These are phyloP conservation scores for Galerina marginata DNA, from an alignment of 768 basidiomycete genomes.

Conservation along the genomic window DNA sequence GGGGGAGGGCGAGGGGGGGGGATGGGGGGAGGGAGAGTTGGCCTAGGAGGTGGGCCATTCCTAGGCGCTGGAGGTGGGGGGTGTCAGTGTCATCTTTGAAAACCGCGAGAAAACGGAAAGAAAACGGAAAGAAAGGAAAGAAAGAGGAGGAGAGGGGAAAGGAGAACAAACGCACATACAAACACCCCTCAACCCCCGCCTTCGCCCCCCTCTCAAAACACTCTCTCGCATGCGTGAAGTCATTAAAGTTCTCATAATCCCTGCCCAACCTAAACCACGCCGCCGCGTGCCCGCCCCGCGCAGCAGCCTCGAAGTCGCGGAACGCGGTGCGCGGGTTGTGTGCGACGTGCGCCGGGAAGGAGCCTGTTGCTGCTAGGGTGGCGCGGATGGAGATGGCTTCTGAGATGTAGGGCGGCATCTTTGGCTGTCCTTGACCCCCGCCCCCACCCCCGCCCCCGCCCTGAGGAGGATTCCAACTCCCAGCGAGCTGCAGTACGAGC, in stretches of 20 bases:
- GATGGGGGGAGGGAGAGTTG: constrained; percentile 73
- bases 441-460: background rate
- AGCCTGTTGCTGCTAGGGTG: constrained; percentile 73
- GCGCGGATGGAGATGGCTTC: constrained; percentile 83
- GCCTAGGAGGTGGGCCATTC: constrained; percentile 90
- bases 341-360: constrained; percentile 65
- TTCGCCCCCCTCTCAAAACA: constrained; percentile 88
- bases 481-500: constrained; percentile 63
- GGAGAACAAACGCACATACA: constrained; percentile 64
- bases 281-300: constrained; percentile 73
- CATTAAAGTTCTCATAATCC: constrained; percentile 90
- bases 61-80: too few relatives aligned
- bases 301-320: constrained; percentile 86
- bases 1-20: constrained; percentile 63
- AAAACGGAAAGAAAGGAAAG: too few relatives aligned
- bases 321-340: constrained; percentile 83
- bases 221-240: constrained; percentile 72
- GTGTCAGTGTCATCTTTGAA: too few relatives aligned
- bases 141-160: too few relatives aligned
- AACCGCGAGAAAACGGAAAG: too few relatives aligned
- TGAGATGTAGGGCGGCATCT: constrained; percentile 51
- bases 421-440: constrained; percentile 1
- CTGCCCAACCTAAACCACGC: constrained; percentile 93
- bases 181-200: constrained; percentile 75
- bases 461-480: constrained; percentile 15